Evolutionary conservation across 1,139 yeast species (phyloP).

Genomic region (Geotrichum macrosporum): DNA sequence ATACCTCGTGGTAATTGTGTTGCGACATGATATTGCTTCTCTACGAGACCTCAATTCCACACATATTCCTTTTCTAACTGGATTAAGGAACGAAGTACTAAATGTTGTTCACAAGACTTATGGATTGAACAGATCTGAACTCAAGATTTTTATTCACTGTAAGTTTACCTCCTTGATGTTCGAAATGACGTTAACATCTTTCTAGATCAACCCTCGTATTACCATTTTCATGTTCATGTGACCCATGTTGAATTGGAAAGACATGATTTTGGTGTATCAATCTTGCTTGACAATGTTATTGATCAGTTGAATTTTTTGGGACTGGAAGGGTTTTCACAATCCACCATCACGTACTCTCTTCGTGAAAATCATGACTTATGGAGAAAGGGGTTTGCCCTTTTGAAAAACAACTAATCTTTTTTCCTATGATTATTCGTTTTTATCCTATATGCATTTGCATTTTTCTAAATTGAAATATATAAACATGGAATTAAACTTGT

Average conservation of each 20-base stretch:
- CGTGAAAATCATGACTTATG: conserved; percentile 81
- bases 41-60: conserved; percentile 63
- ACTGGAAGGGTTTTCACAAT: conserved; percentile 47
- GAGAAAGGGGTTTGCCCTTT: conserved; percentile 33
- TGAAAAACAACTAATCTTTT: neutral
- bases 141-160: conserved; percentile 73
- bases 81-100: conserved; percentile 46
- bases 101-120: conserved; percentile 48
- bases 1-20: conserved; percentile 75
- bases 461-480: too few species aligned
- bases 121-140: conserved; percentile 46
- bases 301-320: conserved; percentile 60
- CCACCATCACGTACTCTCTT: conserved; percentile 52
- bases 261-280: conserved; percentile 72
- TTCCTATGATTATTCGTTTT: too few species aligned
- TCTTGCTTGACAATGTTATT: conserved; percentile 74
- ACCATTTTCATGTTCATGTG: conserved; percentile 91
- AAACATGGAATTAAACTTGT: conserved; percentile 17
- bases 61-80: conserved; percentile 56
- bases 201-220: conserved; percentile 80
- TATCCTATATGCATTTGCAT: too few species aligned
- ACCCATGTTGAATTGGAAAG: conserved; percentile 73
- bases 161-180: conserved; percentile 9
- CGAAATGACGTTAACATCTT: conserved; percentile 10
- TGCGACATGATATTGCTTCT: conserved; percentile 64